Conservation (phyloP, 23 red algal species). For the Gracilaria vermiculophylla region DNA sequence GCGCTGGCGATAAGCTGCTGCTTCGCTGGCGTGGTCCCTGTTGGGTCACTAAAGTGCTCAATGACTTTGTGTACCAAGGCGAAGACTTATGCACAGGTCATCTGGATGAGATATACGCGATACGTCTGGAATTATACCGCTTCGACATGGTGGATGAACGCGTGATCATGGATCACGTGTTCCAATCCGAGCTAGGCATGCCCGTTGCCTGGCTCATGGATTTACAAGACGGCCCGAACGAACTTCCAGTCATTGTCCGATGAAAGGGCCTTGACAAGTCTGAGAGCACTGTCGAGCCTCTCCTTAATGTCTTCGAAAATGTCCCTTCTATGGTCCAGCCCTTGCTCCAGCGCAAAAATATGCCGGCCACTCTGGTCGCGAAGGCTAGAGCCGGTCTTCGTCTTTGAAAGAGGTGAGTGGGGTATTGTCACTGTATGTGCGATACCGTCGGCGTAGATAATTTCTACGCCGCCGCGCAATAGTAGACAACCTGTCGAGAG, state of each 20-base stretch:
- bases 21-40: constrained; percentile 20
- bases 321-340: not conserved
- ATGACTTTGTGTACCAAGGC: constrained; percentile 1
- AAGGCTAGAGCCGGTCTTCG: not conserved
- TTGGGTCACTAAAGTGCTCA: not conserved
- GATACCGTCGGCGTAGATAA: no score
- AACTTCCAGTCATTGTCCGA: not conserved
- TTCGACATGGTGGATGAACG: not conserved
- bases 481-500: no score
- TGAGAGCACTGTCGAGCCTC: constrained; percentile 11
- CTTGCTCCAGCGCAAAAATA: not conserved
- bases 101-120: not conserved
- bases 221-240: not conserved
- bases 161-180: not conserved
- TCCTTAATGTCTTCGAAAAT: not conserved
- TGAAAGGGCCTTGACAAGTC: not conserved
- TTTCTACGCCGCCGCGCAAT: no score
- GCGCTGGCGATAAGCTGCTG: not conserved
- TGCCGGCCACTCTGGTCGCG: not conserved
- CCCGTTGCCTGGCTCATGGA: not conserved
- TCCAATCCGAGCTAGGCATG: not conserved
- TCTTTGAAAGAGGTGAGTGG: not conserved
- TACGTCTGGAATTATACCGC: constrained; percentile 9
- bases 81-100: not conserved
- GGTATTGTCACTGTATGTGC: not conserved